Conservation (phyloP, 805 yeast species). For the Sugiyamaella boreocaroliniensis region DNA sequence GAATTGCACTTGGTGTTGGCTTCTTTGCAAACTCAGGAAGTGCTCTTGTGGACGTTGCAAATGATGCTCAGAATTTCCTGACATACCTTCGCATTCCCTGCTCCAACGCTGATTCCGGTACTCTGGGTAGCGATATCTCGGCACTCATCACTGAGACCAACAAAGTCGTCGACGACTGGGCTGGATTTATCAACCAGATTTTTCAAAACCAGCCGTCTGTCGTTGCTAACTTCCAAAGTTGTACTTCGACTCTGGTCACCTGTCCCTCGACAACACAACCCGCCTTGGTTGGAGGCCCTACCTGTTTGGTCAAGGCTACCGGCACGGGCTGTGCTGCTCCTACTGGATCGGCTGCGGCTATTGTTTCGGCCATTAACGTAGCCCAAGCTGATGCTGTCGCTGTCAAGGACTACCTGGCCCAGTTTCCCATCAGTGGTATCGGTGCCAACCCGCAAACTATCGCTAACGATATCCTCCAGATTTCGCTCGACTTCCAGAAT, state of each 20-base stretch:
- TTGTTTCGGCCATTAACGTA: not conserved
- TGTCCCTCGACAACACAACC: not conserved
- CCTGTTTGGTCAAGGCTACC: not conserved
- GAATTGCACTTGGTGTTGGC: not conserved
- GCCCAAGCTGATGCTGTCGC: not conserved
- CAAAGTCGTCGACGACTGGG: not conserved
- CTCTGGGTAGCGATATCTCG: not conserved
- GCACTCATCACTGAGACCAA: not conserved
- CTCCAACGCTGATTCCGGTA: not conserved
- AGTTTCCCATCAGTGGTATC: not conserved
- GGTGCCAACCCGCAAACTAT: not conserved
- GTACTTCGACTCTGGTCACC: not conserved
- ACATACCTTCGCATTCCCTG: not conserved
- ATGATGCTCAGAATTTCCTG: not conserved
- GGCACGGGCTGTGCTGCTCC: not conserved
- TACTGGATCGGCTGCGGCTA: not conserved
- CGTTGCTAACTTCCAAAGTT: not conserved
- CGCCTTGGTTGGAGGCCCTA: not conserved
- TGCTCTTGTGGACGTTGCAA: no score
- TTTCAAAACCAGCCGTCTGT: not conserved
- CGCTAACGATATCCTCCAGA: not conserved
- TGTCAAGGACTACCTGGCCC: not conserved
- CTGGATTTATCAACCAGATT: not conserved
- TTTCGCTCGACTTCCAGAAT: not conserved
- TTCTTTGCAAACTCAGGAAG: not conserved